Base-by-base conservation (phyloP, 2,329 filamentous ascomycete genomes). In the Neocatenulostroma microsporum region DNA sequence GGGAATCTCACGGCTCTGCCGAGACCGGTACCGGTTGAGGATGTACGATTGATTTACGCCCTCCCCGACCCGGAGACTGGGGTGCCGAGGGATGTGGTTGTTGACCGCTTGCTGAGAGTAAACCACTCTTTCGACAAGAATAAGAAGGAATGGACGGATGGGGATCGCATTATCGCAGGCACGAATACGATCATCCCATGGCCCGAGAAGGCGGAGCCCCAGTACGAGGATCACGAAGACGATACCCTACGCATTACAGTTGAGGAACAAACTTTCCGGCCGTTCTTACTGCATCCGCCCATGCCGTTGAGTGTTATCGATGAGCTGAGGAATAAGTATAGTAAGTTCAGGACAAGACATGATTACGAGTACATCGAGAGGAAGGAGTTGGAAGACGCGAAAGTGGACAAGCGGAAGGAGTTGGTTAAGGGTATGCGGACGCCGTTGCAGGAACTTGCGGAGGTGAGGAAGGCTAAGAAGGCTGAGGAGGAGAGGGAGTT, bases 281-380 rank as follows among this genome's bases (percentile, higher is more conserved):
- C 88, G n/a, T 83, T 78, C 23, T 69, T 96, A 17, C 68, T 87
- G 19, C 69, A 73, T 12, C 73, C 83, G 18, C 89, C 89, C 11
- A 85, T 94, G 73, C 87, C 89, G 5, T 63, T 70, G 20, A 66
- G 63, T n/a, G 74, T 95, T 24, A 73, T 94, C 47, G 80, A 94
- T 59, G 89, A 96, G 69, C 70, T 96, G 56, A 74, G 87, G 56
- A 82, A 83, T 68, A 82, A 79, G 58, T 94, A 80, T 72, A 84
- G 80, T 50, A 77, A 74, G 53, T 91, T 88, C 76, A 73, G 87
- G 54, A 86, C 80, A 36, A 72, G 84, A 31, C 85, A 94, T 64
- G 82, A 87, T 45, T 66, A 74, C 30, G 82, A 81, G 59, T 94
- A 82, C 57, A 61, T 88, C 35, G 68, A 68, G 47, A 64, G 69